Evolutionary conservation across 164 flowering plant species (phyloP), one percentile per base, ranked within the genome.

Genomic region (Nymphaea thermarum): DNA sequence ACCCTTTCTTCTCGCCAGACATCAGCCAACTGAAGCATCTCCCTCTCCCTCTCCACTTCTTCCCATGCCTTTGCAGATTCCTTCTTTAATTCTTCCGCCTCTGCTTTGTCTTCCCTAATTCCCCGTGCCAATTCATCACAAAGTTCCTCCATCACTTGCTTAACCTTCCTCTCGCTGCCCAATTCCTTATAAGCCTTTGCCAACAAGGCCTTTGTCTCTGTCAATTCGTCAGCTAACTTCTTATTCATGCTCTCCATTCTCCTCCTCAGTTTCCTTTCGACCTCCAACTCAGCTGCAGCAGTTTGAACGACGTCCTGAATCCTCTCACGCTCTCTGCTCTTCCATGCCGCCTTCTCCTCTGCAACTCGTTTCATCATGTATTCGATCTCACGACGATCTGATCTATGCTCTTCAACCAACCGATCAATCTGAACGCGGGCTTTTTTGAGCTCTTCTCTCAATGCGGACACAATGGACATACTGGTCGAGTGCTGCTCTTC

Each of bases 401-500:
- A 80, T 44, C 78, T 80, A 63, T 85, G 87, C 43, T 87, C 98
- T 47, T 82, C 90, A 77, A 91, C 82, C 66, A 89, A 72, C 66
- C 80, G 87, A 74, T 91, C 89, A 64, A 91, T 81, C 73, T 79
- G 92, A 69, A 83, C 57, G 43, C 88, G 89, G 44, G 92, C 94
- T 65, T 91, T 75, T 77, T 94, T 97, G 45, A 94, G 87, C 87
- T 94, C 99, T n/a, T 84, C 71, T 65, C 86, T 89, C 47, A 94
- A 78, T 55, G 99, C 96, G 10, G 92, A 90, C 70, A 91, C 74
- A 4, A 94, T 83, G 42, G 98, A 82, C 84, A 79, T 76, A 79
- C 88, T 84, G 3, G 99, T 84, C 16, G 93, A 84, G 62, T 87
- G 85, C 65, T 81, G 89, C 63, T 83, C 87, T 64, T 86, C 87